Conservation (phyloP, 345 rosid genomes). For the Brassica cretica region DNA sequence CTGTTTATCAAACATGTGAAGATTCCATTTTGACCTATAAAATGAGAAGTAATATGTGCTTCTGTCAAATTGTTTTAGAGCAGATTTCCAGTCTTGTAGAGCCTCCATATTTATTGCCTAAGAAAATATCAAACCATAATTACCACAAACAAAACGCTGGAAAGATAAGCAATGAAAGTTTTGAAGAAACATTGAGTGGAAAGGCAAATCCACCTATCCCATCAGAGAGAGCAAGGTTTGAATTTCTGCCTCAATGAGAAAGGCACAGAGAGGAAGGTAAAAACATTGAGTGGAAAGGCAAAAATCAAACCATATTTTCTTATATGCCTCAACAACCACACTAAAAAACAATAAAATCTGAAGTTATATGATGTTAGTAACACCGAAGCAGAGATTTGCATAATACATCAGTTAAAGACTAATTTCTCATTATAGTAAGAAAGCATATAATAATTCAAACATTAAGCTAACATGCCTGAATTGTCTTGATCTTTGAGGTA, state of each 20-base stretch:
- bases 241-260: too few relatives aligned
- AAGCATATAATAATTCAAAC: not conserved
- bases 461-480: not conserved
- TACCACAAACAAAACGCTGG: too few relatives aligned
- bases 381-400: not conserved
- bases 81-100: conserved; percentile 83
- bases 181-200: too few relatives aligned
- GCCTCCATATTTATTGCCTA: conserved; percentile 88
- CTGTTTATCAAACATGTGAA: conserved; percentile 46
- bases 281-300: too few relatives aligned
- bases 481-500: not conserved
- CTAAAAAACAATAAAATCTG: not conserved
- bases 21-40: conserved; percentile 75
- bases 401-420: not conserved
- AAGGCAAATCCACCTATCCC: too few relatives aligned
- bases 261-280: too few relatives aligned
- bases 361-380: not conserved
- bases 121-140: not conserved
- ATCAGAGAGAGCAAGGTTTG: too few relatives aligned
- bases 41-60: conserved; percentile 75
- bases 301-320: too few relatives aligned
- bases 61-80: conserved; percentile 80
- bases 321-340: not conserved
- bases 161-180: too few relatives aligned
- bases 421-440: too few relatives aligned